phyloP scores from a whole-genome alignment of 2,329 filamentous ascomycete species.

The Neospermospora avenae region DNA sequence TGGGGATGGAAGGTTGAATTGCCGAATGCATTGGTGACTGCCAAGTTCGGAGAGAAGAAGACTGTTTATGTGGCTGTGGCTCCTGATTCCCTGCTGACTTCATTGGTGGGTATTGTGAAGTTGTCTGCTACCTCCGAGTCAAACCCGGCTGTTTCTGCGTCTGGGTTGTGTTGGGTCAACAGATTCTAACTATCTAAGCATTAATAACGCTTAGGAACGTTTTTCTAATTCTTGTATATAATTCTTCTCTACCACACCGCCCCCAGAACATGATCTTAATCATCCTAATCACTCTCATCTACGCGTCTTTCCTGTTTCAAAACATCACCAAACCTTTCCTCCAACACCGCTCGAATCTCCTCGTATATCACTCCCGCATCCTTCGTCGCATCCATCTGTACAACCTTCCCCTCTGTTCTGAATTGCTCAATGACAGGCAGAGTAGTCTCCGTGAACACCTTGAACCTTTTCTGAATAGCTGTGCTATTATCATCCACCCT shows the following conservation, averaged over 20 bases:
- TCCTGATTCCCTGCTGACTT: not conserved
- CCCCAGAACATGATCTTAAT: not conserved
- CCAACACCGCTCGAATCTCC: not conserved
- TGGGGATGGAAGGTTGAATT: conserved; percentile 17
- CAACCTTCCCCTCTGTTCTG: not conserved
- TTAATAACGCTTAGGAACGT: no score
- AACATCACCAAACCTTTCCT: not conserved
- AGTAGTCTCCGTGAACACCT: conserved; percentile 3
- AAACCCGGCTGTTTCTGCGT: not conserved
- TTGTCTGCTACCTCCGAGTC: conserved; percentile 15
- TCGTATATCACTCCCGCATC: not conserved
- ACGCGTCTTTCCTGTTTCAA: not conserved
- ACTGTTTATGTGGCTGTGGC: not conserved
- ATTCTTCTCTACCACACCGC: no score
- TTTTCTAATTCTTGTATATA: not conserved
- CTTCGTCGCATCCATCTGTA: conserved; percentile 1
- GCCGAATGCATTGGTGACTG: conserved; percentile 14
- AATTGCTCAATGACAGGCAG: conserved; percentile 1
- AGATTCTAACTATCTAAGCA: no score
- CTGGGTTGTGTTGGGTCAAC: not conserved
- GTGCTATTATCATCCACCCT: conserved; percentile 4
- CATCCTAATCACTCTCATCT: not conserved
- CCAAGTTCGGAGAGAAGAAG: conserved; percentile 3
- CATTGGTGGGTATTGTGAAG: conserved; percentile 5
- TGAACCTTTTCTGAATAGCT: not conserved